Conservation (phyloP, 106 monocot genomes). For the Platanthera guangdongensis region DNA sequence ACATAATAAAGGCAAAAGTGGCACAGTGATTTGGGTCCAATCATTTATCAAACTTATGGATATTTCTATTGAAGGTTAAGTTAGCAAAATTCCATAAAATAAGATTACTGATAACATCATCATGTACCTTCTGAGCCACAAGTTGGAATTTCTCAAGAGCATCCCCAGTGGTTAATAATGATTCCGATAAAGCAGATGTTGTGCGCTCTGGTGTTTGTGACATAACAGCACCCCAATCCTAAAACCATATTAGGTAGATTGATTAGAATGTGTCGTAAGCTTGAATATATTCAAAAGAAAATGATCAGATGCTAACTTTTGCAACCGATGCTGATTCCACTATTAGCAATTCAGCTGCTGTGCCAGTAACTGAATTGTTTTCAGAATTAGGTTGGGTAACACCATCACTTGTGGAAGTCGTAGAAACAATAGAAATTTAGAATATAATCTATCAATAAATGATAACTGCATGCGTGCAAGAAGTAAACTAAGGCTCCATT, state of each 20-base stretch:
- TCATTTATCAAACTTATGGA: background rate
- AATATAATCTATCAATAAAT: background rate
- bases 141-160: constrained; percentile 75
- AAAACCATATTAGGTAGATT: constrained; percentile 12
- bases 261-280: constrained; percentile 11
- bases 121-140: constrained; percentile 64
- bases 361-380: constrained; percentile 22
- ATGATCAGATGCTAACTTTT: constrained; percentile 34
- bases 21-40: background rate
- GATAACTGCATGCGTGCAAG: background rate
- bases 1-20: background rate
- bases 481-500: background rate
- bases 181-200: constrained; percentile 33
- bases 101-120: background rate
- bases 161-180: constrained; percentile 55
- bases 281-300: background rate
- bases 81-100: background rate
- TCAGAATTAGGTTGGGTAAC: constrained; percentile 31
- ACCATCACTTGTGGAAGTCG: constrained; percentile 31
- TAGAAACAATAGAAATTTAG: constrained; percentile 18
- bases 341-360: constrained; percentile 41
- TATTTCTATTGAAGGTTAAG: background rate
- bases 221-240: constrained; percentile 55
- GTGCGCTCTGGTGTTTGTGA: constrained; percentile 21
- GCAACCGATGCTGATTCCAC: constrained; percentile 22